phyloP scores from a whole-genome alignment of 1,139 yeast genomes.

The Wickerhamomyces sp. region DNA sequence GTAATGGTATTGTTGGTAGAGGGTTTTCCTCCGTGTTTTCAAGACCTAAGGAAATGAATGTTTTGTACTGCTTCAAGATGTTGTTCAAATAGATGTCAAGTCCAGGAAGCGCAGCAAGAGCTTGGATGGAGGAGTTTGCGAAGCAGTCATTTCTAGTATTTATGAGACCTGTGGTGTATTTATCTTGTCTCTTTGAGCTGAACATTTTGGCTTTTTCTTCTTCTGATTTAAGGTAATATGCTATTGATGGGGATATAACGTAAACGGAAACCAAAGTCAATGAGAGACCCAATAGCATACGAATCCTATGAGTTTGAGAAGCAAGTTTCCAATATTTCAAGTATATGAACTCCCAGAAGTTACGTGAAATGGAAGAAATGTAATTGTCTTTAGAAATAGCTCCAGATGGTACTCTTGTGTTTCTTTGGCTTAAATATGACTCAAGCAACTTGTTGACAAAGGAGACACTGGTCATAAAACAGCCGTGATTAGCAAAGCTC shows the following conservation, averaged over 20 bases:
- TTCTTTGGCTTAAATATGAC: neutral
- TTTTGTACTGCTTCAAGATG: slow-evolving; percentile 30
- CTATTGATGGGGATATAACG: slow-evolving; percentile 26
- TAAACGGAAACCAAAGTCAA: slow-evolving; percentile 21
- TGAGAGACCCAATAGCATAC: slow-evolving; percentile 18
- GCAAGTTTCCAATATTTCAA: slow-evolving; percentile 21
- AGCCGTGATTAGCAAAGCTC: no score
- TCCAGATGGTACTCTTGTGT: no score
- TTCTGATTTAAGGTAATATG: slow-evolving; percentile 13
- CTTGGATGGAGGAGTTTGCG: slow-evolving; percentile 89
- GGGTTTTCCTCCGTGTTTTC: slow-evolving; percentile 13
- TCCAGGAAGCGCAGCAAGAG: slow-evolving; percentile 66
- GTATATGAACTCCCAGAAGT: slow-evolving; percentile 12
- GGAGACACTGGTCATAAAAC: neutral
- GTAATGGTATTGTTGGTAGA: slow-evolving; percentile 42
- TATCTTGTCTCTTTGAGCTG: slow-evolving; percentile 55
- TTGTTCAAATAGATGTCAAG: slow-evolving; percentile 58
- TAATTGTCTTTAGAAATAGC: slow-evolving; percentile 14
- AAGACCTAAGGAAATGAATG: slow-evolving; percentile 12
- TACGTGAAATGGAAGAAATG: slow-evolving; percentile 9
- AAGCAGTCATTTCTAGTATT: slow-evolving; percentile 87
- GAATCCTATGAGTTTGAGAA: slow-evolving; percentile 7
- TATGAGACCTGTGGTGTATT: slow-evolving; percentile 74
- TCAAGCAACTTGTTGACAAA: neutral
- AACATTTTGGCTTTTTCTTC: slow-evolving; percentile 21